Evolutionary conservation across 441 rosid species (phyloP).

Genomic region (Aleurites moluccanus): DNA sequence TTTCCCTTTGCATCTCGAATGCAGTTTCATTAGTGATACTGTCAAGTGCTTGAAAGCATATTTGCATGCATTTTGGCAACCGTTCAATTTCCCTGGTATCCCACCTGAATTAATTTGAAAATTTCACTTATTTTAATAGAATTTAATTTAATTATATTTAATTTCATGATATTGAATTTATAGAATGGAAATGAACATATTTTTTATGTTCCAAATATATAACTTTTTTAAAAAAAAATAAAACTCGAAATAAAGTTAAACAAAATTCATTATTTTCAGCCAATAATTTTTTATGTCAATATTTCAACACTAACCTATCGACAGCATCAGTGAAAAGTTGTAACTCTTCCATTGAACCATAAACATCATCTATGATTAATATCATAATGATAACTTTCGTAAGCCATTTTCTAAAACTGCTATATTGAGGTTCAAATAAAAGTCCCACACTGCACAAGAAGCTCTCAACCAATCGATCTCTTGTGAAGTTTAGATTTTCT

Average conservation of each 20-base stretch:
- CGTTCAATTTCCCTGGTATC: slow-evolving; percentile 23
- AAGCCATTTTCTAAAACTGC: slow-evolving; percentile 38
- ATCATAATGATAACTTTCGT: slow-evolving; percentile 41
- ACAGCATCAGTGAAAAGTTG: slow-evolving; percentile 45
- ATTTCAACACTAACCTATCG: slow-evolving; percentile 25
- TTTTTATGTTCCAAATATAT: no score
- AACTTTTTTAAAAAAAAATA: no score
- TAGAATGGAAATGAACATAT: no score
- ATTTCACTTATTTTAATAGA: no score
- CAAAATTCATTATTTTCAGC: no score
- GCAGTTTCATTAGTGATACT: slow-evolving; percentile 35
- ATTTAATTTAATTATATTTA: no score
- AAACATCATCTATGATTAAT: slow-evolving; percentile 42
- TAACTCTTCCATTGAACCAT: slow-evolving; percentile 45
- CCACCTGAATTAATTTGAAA: slow-evolving; percentile 34
- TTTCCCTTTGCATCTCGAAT: slow-evolving; percentile 30
- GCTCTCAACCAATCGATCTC: slow-evolving; percentile 50
- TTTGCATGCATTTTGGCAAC: slow-evolving; percentile 44
- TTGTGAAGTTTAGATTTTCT: slow-evolving; percentile 38
- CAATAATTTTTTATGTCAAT: background rate
- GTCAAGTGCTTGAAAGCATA: slow-evolving; percentile 38
- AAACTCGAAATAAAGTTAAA: no score
- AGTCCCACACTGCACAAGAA: slow-evolving; percentile 47
- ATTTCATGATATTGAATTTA: no score
- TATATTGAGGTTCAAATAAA: slow-evolving; percentile 29